Base-by-base conservation (phyloP, 352 stramenopile genomes). In the Pythium monospermum region DNA sequence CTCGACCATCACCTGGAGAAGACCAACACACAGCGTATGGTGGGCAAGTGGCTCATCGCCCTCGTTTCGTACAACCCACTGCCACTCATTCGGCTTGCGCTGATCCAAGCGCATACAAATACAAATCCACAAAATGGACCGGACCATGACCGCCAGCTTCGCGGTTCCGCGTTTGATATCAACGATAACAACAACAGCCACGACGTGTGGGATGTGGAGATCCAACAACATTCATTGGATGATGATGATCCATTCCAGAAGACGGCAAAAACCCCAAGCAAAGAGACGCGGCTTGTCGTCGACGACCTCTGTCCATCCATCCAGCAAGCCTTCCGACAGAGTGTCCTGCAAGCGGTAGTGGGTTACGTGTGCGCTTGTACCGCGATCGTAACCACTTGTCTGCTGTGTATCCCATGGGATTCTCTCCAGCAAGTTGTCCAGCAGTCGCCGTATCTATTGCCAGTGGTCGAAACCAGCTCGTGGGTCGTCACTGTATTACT, bases 251-350 rank as follows among this genome's bases (percentile, higher is more conserved):
- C 13, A 35, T 13, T 13, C 30, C 7, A 13, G 30, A 8, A 35
- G 30, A 35, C 8, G 30, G 13, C 30, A 35, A 35, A 35, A n/a
- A n/a, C n/a, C n/a, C n/a, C n/a, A n/a, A n/a, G n/a, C n/a, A n/a
- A n/a, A n/a, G n/a, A n/a, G n/a, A n/a, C n/a, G 13, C 55, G 57
- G 1, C 11, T 58, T 2, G 15, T 64, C 10, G 45, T 67, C 16
- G 32, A 31, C 19, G 42, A 59, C 10, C 27, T 64, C 3, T 2
- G 49, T 0, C 0, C 26, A 4, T 15, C 49, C 6, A 52, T 64
- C 33, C 52, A 66, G 35, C 28, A 33, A 22, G 57, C 53, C 13
- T 70, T 70, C 28, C 62, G 58, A 0, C 49, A 61, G 11, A 59
- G 47, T 12, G 49, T 61, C 2, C 40, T 70, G 6, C 44, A 47